Conservation (phyloP, 345 rosid species). For the Gossypium anomalum region DNA sequence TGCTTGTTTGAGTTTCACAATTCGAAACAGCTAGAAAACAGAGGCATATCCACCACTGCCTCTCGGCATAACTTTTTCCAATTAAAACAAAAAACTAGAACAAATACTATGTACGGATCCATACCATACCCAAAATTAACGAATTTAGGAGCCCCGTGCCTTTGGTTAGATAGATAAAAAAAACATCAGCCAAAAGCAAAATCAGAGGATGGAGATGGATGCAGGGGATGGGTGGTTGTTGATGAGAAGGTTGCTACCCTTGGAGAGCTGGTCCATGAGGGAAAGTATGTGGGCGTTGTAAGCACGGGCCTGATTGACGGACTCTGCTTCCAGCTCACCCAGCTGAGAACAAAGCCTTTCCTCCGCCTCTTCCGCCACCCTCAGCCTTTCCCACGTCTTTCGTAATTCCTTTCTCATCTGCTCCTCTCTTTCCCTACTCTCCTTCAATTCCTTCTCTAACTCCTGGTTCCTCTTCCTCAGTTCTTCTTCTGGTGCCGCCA, state of each 20-base stretch:
- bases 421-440: slow-evolving; percentile 14
- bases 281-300: slow-evolving; percentile 56
- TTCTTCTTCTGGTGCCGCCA: not conserved
- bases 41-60: too few species aligned
- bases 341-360: slow-evolving; percentile 75
- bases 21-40: too few species aligned
- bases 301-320: slow-evolving; percentile 61
- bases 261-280: slow-evolving; percentile 59
- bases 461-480: slow-evolving; percentile 14
- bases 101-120: not conserved
- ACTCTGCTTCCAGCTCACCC: slow-evolving; percentile 84
- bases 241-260: slow-evolving; percentile 23
- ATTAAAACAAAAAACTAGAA: too few species aligned
- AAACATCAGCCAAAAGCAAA: not conserved
- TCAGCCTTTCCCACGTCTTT: slow-evolving; percentile 31
- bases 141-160: not conserved
- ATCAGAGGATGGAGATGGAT: slow-evolving; percentile 1
- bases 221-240: not conserved
- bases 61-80: too few species aligned
- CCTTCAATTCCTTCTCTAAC: slow-evolving; percentile 9
- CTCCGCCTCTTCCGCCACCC: slow-evolving; percentile 28
- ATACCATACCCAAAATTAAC: not conserved
- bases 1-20: too few species aligned
- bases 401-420: not conserved
- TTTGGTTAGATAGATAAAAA: not conserved